phyloP scores from a whole-genome alignment of 129 eudicot genomes.

The Helianthus tuberosus region DNA sequence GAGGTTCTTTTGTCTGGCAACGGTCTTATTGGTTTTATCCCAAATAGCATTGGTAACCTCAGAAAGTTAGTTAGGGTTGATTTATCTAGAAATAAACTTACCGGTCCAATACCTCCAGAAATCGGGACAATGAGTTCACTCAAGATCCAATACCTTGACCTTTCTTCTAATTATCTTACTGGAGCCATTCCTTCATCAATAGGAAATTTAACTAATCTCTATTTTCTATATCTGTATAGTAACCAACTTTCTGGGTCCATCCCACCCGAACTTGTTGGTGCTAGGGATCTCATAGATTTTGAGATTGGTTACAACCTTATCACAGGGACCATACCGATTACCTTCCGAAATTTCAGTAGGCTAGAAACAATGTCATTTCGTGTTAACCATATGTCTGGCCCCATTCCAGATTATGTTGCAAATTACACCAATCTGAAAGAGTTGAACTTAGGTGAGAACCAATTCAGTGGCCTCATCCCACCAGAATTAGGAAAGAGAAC shows the following conservation, averaged over 20 bases:
- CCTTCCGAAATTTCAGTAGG: conserved; percentile 10
- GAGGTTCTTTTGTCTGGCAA: background rate
- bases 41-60: conserved; percentile 13
- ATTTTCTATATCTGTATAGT: background rate
- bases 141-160: conserved; percentile 11
- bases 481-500: conserved; percentile 21
- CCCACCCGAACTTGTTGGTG: conserved; percentile 13
- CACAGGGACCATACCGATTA: conserved; percentile 18
- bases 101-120: conserved; percentile 36
- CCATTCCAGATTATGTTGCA: conserved; percentile 4
- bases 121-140: background rate
- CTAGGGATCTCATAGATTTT: conserved; percentile 14
- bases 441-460: background rate
- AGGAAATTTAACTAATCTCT: conserved; percentile 21
- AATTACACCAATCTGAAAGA: conserved; percentile 9
- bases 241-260: conserved; percentile 26
- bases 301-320: background rate
- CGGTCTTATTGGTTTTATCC: conserved; percentile 9
- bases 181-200: conserved; percentile 33
- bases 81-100: conserved; percentile 27
- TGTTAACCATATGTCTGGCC: conserved; percentile 3
- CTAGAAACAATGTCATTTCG: background rate
- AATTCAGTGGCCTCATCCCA: conserved; percentile 28
- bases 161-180: conserved; percentile 17
- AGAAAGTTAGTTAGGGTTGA: background rate